phyloP scores from a whole-genome alignment of 169 alveolate genomes.

The Eimeria necatrix region DNA sequence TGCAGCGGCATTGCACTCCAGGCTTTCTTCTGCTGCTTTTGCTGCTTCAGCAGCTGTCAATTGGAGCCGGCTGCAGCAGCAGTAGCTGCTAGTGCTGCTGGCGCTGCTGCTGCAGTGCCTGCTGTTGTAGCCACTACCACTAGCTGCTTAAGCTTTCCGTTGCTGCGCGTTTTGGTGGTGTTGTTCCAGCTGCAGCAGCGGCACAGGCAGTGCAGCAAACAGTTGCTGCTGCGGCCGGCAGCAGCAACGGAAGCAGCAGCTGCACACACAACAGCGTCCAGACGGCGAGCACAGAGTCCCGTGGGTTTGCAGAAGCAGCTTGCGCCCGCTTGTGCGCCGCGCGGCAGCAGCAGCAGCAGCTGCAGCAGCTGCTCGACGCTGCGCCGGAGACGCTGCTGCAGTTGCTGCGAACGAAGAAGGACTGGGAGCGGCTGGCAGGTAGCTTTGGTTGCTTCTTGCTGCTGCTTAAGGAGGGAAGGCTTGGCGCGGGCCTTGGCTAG shows the following conservation, averaged over 20 bases:
- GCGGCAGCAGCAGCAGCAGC: slow-evolving; percentile 52
- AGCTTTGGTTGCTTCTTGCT: background rate
- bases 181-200: background rate
- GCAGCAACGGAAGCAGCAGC: background rate
- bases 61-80: background rate
- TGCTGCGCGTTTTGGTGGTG: background rate
- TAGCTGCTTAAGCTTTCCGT: background rate
- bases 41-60: background rate
- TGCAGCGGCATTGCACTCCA: background rate
- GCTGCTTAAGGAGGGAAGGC: background rate
- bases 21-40: background rate
- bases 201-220: background rate
- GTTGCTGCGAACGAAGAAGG: slow-evolving; percentile 2
- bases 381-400: background rate
- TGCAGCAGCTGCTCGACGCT: slow-evolving; percentile 5
- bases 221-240: background rate
- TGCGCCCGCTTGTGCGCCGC: slow-evolving; percentile 18
- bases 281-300: background rate
- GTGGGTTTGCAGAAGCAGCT: background rate
- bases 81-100: background rate
- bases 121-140: background rate
- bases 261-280: background rate
- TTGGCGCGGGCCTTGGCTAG: background rate
- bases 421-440: slow-evolving; percentile 56
- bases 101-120: background rate